Percentiles rank a stretch among this genome's conserved stretches.
phyloP scores from a whole-genome alignment of 1,284 basidiomycete genomes.

The Apiotrichum sp. region DNA sequence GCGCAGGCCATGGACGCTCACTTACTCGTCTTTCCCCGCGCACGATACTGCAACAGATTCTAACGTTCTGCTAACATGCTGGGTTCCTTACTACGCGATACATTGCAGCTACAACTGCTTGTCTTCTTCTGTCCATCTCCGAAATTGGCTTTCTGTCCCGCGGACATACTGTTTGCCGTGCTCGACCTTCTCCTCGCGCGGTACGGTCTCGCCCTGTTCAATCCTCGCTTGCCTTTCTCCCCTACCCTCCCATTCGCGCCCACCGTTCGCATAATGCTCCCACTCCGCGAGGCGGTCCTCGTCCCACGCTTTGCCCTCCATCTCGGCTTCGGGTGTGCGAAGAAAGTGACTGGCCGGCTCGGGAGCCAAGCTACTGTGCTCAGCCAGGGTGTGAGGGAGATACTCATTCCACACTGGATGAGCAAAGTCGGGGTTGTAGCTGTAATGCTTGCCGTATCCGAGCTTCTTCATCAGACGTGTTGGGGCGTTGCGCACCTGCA shows the following conservation, averaged over 20 bases:
- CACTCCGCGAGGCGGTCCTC: conserved; percentile 63
- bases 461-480: conserved; percentile 74
- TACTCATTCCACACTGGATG: conserved; percentile 67
- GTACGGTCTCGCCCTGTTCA: not conserved
- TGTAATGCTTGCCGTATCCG: conserved; percentile 66
- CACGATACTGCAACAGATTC: no score
- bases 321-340: conserved; percentile 54
- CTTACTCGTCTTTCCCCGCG: no score
- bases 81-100: not conserved
- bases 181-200: not conserved
- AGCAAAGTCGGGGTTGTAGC: conserved; percentile 71
- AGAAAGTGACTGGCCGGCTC: conserved; percentile 47
- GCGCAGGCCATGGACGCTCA: no score
- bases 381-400: conserved; percentile 47
- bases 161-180: not conserved
- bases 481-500: conserved; percentile 80
- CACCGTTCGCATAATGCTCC: conserved; percentile 63
- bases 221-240: not conserved
- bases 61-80: no score
- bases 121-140: not conserved
- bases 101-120: not conserved
- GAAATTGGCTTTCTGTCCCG: not conserved
- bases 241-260: conserved; percentile 59
- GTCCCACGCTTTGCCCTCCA: conserved; percentile 62
- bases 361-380: conserved; percentile 31